Percentiles rank a stretch among this genome's conserved stretches.
These are phyloP conservation scores for Senna tora DNA, from an alignment of 306 rosid genomes.

Conservation along the genomic window DNA sequence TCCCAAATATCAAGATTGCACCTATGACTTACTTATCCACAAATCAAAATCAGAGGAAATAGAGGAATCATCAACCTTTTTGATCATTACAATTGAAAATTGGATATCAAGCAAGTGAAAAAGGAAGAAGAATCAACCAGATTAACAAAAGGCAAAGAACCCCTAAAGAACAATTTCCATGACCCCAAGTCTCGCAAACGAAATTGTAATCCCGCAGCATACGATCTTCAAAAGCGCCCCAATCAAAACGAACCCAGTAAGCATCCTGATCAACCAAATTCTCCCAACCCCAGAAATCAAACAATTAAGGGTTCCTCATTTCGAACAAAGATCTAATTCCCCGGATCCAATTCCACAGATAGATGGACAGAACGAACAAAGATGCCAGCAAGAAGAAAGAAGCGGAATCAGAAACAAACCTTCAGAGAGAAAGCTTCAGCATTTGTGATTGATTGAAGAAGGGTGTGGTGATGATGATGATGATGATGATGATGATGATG, in stretches of 20 bases:
- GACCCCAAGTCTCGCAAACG: not conserved
- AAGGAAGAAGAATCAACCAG: conserved; percentile 31
- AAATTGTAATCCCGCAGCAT: not conserved
- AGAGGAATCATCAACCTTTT: conserved; percentile 15
- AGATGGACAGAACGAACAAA: too few relatives aligned
- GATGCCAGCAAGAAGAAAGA: not conserved
- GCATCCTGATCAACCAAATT: conserved; percentile 41
- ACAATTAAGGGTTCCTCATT: conserved; percentile 18
- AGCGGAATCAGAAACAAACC: conserved; percentile 28
- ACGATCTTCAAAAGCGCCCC: conserved; percentile 41
- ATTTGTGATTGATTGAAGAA: conserved; percentile 22
- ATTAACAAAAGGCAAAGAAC: conserved; percentile 22
- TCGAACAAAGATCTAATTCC: conserved; percentile 40
- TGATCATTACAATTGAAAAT: conserved; percentile 23
- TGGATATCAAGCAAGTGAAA: conserved; percentile 24
- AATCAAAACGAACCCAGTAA: conserved; percentile 21
- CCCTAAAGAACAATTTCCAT: not conserved
- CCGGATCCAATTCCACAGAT: conserved; percentile 9
- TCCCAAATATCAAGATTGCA: not conserved
- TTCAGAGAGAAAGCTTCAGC: conserved; percentile 37
- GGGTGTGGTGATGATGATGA: too few relatives aligned
- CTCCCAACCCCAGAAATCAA: conserved; percentile 5
- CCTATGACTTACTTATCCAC: not conserved
- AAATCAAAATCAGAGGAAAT: conserved; percentile 8
- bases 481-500: too few relatives aligned